A percentile compares a stretch with the other conserved stretches of the same genome.
Evolutionary conservation across 2,329 filamentous ascomycete species (phyloP).

Genomic region (Incumbomyces delicatus): DNA sequence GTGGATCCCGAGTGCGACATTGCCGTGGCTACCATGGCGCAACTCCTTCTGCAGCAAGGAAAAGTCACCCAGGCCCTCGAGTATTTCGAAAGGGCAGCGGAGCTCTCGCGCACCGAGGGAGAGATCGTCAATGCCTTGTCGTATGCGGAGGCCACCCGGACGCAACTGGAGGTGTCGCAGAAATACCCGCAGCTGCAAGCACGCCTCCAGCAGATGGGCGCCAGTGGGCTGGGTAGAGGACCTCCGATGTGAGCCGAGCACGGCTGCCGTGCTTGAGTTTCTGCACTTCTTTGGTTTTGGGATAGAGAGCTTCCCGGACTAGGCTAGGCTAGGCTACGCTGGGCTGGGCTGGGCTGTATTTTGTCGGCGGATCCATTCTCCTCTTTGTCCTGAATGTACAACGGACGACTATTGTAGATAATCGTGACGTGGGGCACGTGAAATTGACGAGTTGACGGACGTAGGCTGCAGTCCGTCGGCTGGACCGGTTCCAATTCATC

Average conservation of each 20-base stretch:
- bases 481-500: neutral
- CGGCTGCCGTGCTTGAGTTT: neutral
- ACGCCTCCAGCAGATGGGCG: slow-evolving; percentile 54
- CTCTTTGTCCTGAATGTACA: slow-evolving; percentile 1
- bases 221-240: slow-evolving; percentile 27
- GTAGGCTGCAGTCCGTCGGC: too few relatives aligned
- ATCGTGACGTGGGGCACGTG: neutral
- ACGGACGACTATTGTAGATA: neutral
- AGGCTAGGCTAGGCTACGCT: neutral
- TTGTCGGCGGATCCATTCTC: slow-evolving; percentile 3
- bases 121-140: slow-evolving; percentile 95
- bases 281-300: neutral
- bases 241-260: slow-evolving; percentile 26
- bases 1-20: slow-evolving; percentile 99
- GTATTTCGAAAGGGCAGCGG: slow-evolving; percentile 94
- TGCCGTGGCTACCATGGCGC: slow-evolving; percentile 95
- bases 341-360: neutral
- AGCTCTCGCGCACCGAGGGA: slow-evolving; percentile 85
- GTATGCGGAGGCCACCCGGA: slow-evolving; percentile 92
- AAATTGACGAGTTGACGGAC: too few relatives aligned
- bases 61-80: slow-evolving; percentile 90
- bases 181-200: slow-evolving; percentile 73
- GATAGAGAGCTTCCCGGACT: neutral
- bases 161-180: slow-evolving; percentile 84
- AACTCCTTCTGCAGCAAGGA: slow-evolving; percentile 92